phyloP scores from a whole-genome alignment of 306 rosid species.

The Lathyrus sativus region DNA sequence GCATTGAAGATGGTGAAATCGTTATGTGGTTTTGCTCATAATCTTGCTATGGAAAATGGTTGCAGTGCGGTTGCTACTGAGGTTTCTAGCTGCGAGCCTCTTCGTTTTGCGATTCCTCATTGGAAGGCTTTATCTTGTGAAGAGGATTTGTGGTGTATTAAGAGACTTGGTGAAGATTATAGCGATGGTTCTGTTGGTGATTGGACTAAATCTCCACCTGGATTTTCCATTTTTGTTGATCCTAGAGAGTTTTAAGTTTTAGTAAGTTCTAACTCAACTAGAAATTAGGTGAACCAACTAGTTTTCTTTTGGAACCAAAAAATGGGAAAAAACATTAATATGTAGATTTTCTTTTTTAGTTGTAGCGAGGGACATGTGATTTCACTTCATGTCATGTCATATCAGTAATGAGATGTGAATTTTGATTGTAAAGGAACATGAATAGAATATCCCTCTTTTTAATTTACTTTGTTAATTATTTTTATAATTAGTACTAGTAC shows the following conservation, averaged over 20 bases:
- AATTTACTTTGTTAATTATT: too few species aligned
- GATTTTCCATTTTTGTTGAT: conserved; percentile 84
- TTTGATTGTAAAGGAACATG: conserved; percentile 40
- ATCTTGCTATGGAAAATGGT: conserved; percentile 67
- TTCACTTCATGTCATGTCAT: not conserved
- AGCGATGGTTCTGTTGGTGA: conserved; percentile 95
- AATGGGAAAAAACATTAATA: not conserved
- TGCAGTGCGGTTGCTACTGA: conserved; percentile 85
- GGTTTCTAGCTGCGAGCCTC: conserved; percentile 66
- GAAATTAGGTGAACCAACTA: not conserved
- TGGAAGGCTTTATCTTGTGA: conserved; percentile 86
- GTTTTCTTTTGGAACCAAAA: too few species aligned
- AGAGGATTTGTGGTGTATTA: conserved; percentile 89
- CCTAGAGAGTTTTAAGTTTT: conserved; percentile 79
- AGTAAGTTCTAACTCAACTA: not conserved
- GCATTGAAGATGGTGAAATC: conserved; percentile 56
- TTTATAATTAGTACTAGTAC: not conserved
- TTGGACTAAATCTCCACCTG: conserved; percentile 93
- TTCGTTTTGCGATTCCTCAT: conserved; percentile 66
- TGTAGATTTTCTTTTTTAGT: not conserved
- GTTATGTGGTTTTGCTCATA: conserved; percentile 72
- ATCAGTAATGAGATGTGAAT: conserved; percentile 15
- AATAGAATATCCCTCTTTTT: conserved; percentile 15
- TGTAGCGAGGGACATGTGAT: not conserved
- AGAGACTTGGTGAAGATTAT: conserved; percentile 80